Evolutionary conservation across 768 basidiomycete species (phyloP).

Genomic region (Pleurotus eryngii): DNA sequence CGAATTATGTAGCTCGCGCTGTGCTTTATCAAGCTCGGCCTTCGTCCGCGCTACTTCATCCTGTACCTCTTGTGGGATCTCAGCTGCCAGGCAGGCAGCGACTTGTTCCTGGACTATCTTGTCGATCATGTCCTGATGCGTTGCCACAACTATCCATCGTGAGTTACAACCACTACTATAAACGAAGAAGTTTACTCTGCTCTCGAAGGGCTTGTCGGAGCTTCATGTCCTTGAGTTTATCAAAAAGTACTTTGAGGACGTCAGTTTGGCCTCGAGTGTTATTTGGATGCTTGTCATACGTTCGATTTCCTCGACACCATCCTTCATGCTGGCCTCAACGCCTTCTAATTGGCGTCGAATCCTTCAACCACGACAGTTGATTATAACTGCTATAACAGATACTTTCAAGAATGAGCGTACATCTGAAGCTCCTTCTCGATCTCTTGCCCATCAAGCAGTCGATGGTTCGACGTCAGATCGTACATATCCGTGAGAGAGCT

Average conservation of each 20-base stretch:
- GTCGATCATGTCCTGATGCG: conserved; percentile 46
- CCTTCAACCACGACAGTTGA: conserved; percentile 20
- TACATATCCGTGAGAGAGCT: conserved; percentile 41
- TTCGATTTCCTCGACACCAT: conserved; percentile 47
- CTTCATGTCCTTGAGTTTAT: conserved; percentile 41
- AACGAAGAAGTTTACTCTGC: conserved; percentile 32
- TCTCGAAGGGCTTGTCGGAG: conserved; percentile 41
- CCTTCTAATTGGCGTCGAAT: conserved; percentile 40
- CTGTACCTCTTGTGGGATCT: conserved; percentile 48
- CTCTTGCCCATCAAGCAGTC: conserved; percentile 32
- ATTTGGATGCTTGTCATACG: conserved; percentile 23
- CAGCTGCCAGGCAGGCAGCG: conserved; percentile 37
- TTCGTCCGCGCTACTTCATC: conserved; percentile 43
- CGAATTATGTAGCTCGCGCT: conserved; percentile 54
- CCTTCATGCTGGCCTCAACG: conserved; percentile 40
- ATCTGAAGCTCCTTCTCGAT: conserved; percentile 37
- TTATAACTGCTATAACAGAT: neutral
- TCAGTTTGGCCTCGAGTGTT: too few species aligned
- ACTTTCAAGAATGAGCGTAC: conserved; percentile 31
- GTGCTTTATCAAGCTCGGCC: conserved; percentile 41
- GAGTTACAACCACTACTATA: conserved; percentile 1
- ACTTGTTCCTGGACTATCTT: conserved; percentile 50
- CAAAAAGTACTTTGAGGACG: conserved; percentile 37
- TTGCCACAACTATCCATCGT: conserved; percentile 34
- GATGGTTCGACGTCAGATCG: conserved; percentile 40